phyloP scores from a whole-genome alignment of 495 filamentous ascomycete genomes.

The Lasiosphaeria ovina region DNA sequence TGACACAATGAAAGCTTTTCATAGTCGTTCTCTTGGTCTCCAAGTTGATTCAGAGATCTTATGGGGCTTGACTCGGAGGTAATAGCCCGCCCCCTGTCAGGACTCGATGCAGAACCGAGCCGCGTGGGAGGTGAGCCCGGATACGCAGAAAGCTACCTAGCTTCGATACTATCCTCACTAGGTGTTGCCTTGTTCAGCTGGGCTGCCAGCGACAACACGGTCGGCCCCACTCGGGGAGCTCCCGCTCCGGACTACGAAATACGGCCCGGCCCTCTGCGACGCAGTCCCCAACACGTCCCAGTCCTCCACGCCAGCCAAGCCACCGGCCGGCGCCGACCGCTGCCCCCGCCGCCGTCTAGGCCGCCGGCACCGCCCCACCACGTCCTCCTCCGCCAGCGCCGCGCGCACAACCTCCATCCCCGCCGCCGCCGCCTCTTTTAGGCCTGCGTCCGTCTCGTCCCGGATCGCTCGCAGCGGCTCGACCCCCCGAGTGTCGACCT shows the following conservation, averaged over 20 bases:
- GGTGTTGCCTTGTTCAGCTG: background rate
- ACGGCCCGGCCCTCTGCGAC: constrained; percentile 63
- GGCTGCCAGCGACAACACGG: background rate
- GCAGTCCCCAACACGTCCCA: constrained; percentile 71
- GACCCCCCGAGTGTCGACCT: constrained; percentile 70
- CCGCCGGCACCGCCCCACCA: constrained; percentile 42
- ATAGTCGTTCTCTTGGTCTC: too few species aligned
- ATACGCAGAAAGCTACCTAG: too few species aligned
- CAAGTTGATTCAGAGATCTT: too few species aligned
- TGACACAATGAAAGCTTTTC: too few species aligned
- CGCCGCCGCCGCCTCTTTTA: constrained; percentile 43
- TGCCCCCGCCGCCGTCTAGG: constrained; percentile 34
- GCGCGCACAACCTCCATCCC: constrained; percentile 34
- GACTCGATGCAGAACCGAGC: too few species aligned
- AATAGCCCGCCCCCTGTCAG: too few species aligned
- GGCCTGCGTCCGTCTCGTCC: constrained; percentile 64
- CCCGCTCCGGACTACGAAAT: constrained; percentile 75
- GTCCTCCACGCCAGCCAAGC: constrained; percentile 42
- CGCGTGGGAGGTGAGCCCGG: too few species aligned
- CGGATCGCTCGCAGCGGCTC: constrained; percentile 72
- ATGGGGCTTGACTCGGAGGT: too few species aligned
- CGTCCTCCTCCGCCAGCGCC: constrained; percentile 42
- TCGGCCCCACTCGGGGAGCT: constrained; percentile 10
- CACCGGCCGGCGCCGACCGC: constrained; percentile 21
- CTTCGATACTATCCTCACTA: too few species aligned